Evolutionary conservation across 495 filamentous ascomycete genomes (phyloP).

Genomic region (Penicillium canescens): DNA sequence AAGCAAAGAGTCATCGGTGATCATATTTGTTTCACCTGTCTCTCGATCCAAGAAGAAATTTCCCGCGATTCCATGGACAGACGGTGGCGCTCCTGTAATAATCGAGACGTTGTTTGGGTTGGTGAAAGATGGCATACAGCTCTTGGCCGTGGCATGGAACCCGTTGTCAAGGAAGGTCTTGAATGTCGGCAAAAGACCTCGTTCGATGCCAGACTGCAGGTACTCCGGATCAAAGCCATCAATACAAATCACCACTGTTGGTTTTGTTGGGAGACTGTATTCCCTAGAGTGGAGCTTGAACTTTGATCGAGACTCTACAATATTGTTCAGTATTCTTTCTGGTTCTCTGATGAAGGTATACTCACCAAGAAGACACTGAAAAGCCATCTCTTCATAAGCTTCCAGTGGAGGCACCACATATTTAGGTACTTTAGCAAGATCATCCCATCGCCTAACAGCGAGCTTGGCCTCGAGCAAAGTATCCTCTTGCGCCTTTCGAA

Average conservation of each 20-base stretch:
- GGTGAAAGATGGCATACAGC: conserved; percentile 39
- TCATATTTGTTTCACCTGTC: conserved; percentile 35
- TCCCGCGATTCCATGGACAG: conserved; percentile 33
- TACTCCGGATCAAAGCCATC: conserved; percentile 41
- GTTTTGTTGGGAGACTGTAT: conserved; percentile 21
- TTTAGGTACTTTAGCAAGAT: conserved; percentile 34
- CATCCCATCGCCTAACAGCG: conserved; percentile 39
- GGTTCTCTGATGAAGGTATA: background rate
- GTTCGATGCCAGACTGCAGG: conserved; percentile 23
- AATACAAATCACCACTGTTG: conserved; percentile 35
- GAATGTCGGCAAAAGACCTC: conserved; percentile 31
- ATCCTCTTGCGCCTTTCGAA: conserved; percentile 28
- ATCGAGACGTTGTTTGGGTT: conserved; percentile 40
- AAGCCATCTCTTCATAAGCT: conserved; percentile 22
- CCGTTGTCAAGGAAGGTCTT: conserved; percentile 23
- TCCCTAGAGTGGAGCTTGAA: conserved; percentile 21
- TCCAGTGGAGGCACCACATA: conserved; percentile 23
- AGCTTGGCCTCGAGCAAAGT: conserved; percentile 35
- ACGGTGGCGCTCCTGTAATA: conserved; percentile 33
- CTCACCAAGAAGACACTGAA: conserved; percentile 23
- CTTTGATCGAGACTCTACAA: conserved; percentile 16
- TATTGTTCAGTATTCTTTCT: background rate
- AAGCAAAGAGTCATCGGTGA: conserved; percentile 31
- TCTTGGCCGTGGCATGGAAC: conserved; percentile 31
- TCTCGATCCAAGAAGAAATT: conserved; percentile 38